Conservation (phyloP, 2,329 filamentous ascomycete genomes). For the Pezicula rhizophila region DNA sequence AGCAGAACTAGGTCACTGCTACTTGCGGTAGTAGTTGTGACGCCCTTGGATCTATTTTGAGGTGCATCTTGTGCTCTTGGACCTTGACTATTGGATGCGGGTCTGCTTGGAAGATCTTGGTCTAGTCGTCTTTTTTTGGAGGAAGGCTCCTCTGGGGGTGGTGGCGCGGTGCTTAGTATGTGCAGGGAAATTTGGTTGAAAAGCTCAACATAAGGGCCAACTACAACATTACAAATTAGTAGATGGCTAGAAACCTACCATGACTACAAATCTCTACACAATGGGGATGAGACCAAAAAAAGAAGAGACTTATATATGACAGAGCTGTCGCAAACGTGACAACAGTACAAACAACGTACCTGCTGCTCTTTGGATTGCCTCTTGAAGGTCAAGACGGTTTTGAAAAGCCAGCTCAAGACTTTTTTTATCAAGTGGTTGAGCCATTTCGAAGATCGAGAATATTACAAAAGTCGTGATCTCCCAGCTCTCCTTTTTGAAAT, state of each 20-base stretch:
- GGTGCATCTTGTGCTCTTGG: conserved; percentile 1
- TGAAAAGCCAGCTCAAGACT: conserved; percentile 25
- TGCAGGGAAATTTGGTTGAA: conserved; percentile 29
- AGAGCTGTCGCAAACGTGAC: neutral
- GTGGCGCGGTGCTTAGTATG: conserved; percentile 14
- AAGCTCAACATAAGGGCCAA: conserved; percentile 25
- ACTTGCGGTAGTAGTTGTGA: conserved; percentile 14
- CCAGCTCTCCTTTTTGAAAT: neutral
- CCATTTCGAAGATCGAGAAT: conserved; percentile 14
- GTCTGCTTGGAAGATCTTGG: conserved; percentile 17
- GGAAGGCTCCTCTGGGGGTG: conserved; percentile 17
- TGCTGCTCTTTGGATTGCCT: conserved; percentile 25
- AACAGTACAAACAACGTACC: conserved; percentile 19
- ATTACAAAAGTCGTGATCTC: neutral
- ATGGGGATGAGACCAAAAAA: neutral
- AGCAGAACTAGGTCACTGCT: conserved; percentile 47
- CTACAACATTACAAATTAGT: conserved; percentile 6
- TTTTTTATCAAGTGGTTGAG: conserved; percentile 19
- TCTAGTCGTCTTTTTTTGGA: conserved; percentile 27
- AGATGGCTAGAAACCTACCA: neutral
- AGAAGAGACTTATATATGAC: neutral
- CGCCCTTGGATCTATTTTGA: conserved; percentile 3
- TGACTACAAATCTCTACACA: neutral
- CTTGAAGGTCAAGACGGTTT: conserved; percentile 23
- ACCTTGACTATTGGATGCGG: conserved; percentile 16